phyloP scores from a whole-genome alignment of 2,329 filamentous ascomycete species.

The Colletotrichum ledebouriae region DNA sequence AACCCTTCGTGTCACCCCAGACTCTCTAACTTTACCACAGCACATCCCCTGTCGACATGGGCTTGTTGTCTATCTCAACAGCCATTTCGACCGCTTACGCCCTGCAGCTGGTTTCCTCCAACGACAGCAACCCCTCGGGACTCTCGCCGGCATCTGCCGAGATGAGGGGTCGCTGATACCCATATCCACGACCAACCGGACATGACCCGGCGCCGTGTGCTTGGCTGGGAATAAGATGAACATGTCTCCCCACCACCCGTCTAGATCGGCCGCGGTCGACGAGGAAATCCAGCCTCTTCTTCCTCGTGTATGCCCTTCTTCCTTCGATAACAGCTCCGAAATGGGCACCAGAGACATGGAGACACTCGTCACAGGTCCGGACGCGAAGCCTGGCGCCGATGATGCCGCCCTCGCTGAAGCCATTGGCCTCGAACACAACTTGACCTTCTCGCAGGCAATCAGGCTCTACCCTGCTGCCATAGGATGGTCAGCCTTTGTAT shows the following conservation, averaged over 20 bases:
- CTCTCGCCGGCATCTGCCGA: constrained; percentile 22
- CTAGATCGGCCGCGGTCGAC: not conserved
- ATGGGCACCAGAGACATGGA: constrained; percentile 29
- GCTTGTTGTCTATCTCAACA: constrained; percentile 9
- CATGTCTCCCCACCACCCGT: constrained; percentile 14
- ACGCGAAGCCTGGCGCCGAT: constrained; percentile 14
- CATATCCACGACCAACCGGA: not conserved
- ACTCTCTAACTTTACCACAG: constrained; percentile 26
- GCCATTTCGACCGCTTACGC: not conserved
- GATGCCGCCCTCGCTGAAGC: constrained; percentile 51
- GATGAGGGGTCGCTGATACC: constrained; percentile 24
- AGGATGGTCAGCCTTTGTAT: constrained; percentile 71
- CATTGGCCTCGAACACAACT: constrained; percentile 55
- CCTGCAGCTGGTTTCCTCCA: not conserved
- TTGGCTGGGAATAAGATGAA: constrained; percentile 20
- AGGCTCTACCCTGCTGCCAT: constrained; percentile 61
- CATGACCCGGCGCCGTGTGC: not conserved
- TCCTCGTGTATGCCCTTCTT: not conserved
- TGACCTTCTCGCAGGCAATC: constrained; percentile 55
- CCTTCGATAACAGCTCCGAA: constrained; percentile 4
- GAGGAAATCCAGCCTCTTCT: constrained; percentile 36
- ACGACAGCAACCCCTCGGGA: constrained; percentile 28
- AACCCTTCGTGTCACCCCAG: not conserved
- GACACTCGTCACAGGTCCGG: constrained; percentile 4
- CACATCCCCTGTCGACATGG: constrained; percentile 17